Percentiles rank a stretch among this genome's conserved stretches.
Evolutionary conservation across 2,329 filamentous ascomycete species (phyloP).

Genomic region (Verticillium nonalfalfae): DNA sequence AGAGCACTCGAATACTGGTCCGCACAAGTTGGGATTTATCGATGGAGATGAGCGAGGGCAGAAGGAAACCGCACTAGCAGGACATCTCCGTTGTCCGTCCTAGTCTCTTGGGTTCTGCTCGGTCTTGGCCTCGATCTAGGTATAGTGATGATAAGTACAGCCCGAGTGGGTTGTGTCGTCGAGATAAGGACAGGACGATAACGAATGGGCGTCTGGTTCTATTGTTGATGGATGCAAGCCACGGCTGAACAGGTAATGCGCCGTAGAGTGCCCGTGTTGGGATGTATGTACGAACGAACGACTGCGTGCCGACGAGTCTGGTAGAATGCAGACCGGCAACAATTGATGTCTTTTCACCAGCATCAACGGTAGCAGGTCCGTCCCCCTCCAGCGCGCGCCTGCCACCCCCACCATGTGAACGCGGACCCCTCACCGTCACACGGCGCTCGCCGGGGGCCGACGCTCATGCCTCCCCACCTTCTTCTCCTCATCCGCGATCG

Average conservation of each 20-base stretch:
- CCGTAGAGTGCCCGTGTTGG: no score
- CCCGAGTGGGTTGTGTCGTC: not conserved
- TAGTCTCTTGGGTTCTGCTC: not conserved
- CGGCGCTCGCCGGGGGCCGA: constrained; percentile 13
- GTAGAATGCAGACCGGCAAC: not conserved
- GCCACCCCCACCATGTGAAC: not conserved
- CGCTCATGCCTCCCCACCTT: not conserved
- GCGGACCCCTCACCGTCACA: constrained; percentile 5
- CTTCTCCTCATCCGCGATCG: not conserved
- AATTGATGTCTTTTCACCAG: not conserved
- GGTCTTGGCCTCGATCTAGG: no score
- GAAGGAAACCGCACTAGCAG: not conserved
- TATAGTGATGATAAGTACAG: not conserved
- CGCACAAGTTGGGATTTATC: no score
- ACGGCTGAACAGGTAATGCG: not conserved
- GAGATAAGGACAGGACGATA: not conserved
- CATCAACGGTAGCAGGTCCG: not conserved
- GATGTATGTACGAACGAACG: not conserved
- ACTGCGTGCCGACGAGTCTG: not conserved
- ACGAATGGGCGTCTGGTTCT: no score
- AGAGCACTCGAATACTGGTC: not conserved
- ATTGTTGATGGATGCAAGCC: not conserved
- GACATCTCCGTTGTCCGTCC: not conserved
- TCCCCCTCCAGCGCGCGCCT: not conserved
- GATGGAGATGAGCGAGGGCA: no score